These are phyloP conservation scores for Butyriboletus loyo DNA, from an alignment of 768 basidiomycete species.

Conservation along the genomic window DNA sequence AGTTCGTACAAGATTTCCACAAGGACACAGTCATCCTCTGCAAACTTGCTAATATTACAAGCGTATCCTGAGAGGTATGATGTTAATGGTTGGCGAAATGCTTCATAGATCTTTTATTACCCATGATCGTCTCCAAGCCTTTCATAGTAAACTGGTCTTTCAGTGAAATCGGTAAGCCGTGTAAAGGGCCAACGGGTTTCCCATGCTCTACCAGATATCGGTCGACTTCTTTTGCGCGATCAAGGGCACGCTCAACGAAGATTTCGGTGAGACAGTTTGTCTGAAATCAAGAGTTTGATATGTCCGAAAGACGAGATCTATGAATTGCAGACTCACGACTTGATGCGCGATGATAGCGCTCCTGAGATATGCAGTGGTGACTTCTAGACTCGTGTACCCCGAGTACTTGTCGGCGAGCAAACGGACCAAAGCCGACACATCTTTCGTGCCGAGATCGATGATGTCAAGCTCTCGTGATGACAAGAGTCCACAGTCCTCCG, in stretches of 20 bases:
- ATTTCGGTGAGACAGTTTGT: conserved; percentile 30
- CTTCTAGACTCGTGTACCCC: conserved; percentile 26
- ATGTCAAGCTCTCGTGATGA: conserved; percentile 22
- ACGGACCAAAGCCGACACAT: conserved; percentile 21
- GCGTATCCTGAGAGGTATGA: conserved; percentile 41
- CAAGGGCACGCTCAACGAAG: conserved; percentile 24
- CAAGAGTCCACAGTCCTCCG: conserved; percentile 20
- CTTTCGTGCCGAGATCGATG: conserved; percentile 22
- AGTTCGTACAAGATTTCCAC: conserved; percentile 60
- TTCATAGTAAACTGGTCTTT: conserved; percentile 59
- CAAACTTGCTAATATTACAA: conserved; percentile 54
- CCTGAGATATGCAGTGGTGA: conserved; percentile 29
- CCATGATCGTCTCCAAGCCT: conserved; percentile 60
- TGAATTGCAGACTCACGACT: conserved; percentile 11
- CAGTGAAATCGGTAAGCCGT: conserved; percentile 42
- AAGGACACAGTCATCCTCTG: conserved; percentile 59
- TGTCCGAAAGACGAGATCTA: background rate
- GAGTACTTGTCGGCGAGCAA: conserved; percentile 19
- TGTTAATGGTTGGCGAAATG: background rate
- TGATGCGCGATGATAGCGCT: conserved; percentile 29
- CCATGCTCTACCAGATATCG: conserved; percentile 18
- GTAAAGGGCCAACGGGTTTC: conserved; percentile 40
- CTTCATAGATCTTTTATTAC: conserved; percentile 19
- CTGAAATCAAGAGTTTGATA: conserved; percentile 1
- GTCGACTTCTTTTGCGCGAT: conserved; percentile 27